Evolutionary conservation across 768 basidiomycete species (phyloP), one percentile per base, ranked within the genome.

Genomic region (Russula abietina): DNA sequence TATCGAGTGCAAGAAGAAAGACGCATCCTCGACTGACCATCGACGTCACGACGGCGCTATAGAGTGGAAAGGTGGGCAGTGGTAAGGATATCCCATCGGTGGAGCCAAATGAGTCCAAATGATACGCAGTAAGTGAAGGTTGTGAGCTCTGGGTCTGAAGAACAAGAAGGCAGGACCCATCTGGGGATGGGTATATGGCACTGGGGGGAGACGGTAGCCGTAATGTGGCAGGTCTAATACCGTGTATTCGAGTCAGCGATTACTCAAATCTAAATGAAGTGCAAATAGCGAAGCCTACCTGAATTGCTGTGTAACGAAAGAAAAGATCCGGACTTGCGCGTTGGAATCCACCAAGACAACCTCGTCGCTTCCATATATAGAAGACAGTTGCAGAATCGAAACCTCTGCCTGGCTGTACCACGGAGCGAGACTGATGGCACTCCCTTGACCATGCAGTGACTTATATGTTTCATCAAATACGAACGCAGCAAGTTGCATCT

Each of bases 21-120:
- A 79, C 75, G 26, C 72, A 73, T 9, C 69, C 71, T 48, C 80
- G 74, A 43, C 66, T 75, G 46, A 74, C 72, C 24, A 86, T 60
- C 0, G 85, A 84, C 0, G 83, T 83, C 17, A 81, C 11, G 52
- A 70, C 51, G 9, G 73, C 67, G 11, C 67, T 69, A 1, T 71
- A 67, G 2, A 65, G 53, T 3, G 67, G 59, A 19, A 73, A 64
- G 0, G 65, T 60, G 0, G 71, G 73, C 12, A 80, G 54, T n/a
- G 75, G 65, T 0, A 83, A 66, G 0, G 51, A 19, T 24, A 78
- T 79, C 16, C 83, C 84, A 12, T 72, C 67, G 0, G 76, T 73
- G 0, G 81, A 78, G 4, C 84, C 85, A 62, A 86, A 84, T 0
- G 82, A 82, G 4, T 71, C 73, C 81, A 79, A 83, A 65, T 86